Evolutionary conservation across 805 yeast genomes (phyloP).

Genomic region (Brettanomyces bruxellensis): DNA sequence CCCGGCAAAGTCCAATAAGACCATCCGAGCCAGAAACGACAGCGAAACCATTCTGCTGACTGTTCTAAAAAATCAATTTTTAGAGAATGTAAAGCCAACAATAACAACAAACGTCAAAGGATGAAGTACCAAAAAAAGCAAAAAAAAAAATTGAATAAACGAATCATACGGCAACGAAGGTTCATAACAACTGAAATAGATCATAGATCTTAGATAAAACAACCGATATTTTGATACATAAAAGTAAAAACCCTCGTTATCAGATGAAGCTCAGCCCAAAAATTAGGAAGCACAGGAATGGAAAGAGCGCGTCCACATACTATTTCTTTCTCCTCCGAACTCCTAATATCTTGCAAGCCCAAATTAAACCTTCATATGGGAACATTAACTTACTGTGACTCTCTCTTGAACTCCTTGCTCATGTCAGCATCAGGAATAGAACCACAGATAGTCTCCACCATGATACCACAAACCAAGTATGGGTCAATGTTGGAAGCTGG

Average conservation of each 20-base stretch:
- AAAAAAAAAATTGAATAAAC: conserved; percentile 1
- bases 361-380: not conserved
- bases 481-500: conserved; percentile 99
- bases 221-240: too few relatives aligned
- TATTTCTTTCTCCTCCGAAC: too few relatives aligned
- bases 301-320: too few relatives aligned
- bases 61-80: not conserved
- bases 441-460: conserved; percentile 95
- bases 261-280: too few relatives aligned
- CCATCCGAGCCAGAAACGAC: not conserved
- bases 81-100: not conserved
- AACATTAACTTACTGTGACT: conserved; percentile 27
- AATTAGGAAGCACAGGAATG: too few relatives aligned
- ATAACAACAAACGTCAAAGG: not conserved
- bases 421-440: conserved; percentile 91
- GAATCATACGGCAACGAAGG: not conserved
- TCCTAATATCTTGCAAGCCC: too few relatives aligned
- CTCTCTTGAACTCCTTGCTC: conserved; percentile 83
- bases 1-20: too few relatives aligned
- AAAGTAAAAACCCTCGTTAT: too few relatives aligned
- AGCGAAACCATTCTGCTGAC: not conserved
- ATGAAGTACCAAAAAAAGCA: not conserved
- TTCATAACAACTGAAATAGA: too few relatives aligned
- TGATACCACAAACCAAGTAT: conserved; percentile 95
- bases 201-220: too few relatives aligned